Base-by-base conservation (phyloP, 2,329 filamentous ascomycete species). In the Ilyonectria mors-panacis region DNA sequence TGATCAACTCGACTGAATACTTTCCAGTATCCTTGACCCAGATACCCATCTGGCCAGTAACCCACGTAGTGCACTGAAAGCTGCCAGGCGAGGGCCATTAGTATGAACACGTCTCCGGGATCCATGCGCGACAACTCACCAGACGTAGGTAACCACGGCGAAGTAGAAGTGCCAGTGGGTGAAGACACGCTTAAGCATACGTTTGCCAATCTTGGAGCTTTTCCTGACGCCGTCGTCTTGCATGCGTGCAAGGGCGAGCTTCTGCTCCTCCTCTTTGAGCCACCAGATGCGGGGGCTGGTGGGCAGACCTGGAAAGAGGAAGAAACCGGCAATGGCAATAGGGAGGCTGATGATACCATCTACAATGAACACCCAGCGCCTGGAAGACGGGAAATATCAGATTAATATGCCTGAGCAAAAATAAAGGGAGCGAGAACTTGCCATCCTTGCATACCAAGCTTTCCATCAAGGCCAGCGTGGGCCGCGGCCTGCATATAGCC, bases 291-390 rank as follows among this genome's bases (percentile, higher is more conserved):
- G 67, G 6, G 69, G 68, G 21, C 73, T 72, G 19, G 66, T 73
- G 2, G 77, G 77, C 1, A 75, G 39, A 19, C 74, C 76, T 0
- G 77, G 76, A 42, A 75, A 76, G 13, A 79, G 67, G 37, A 76
- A 56, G 59, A 76, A 78, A 3, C 78, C 78, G 3, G 70, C 64
- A 10, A 77, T 28, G 4, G 75, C 76, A 37, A 79, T 70, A 7
- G 76, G 69, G 0, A 77, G 69, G 17, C 77, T 77, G 57, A 81
- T 79, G 37, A 80, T 70, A 2, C 78, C 78, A 39, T 80, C 78
- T 45, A 80, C 74, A 37, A 81, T 76, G 59, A 80, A 80, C n/a
- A 80, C 71, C 77, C 77, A 80, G 28, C 77, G 76, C 75, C 65
- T 71, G 17, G 5, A 10, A 21, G 39, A 4, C 5, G 6, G 1